Evolutionary conservation across 2,329 filamentous ascomycete species (phyloP), one percentile per base, ranked within the genome.

Genomic region (Amylocarpus encephaloides): DNA sequence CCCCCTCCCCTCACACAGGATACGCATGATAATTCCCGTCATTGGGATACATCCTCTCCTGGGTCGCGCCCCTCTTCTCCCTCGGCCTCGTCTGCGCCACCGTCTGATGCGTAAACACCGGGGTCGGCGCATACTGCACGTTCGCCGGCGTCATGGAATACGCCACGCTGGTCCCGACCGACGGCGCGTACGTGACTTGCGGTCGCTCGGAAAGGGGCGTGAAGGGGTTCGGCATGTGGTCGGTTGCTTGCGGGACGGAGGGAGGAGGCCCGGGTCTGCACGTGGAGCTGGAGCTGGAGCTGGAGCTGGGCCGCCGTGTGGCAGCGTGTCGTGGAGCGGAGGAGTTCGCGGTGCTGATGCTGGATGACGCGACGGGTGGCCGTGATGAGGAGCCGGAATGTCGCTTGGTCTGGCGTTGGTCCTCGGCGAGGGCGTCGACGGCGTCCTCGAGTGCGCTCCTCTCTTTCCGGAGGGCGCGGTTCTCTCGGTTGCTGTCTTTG

Each of bases 21-120:
- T 49, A 47, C 35, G 43, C 49, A 50, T 64, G 59, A 49, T 64
- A 64, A 19, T 51, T 58, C 38, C 62, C 62, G 56, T 64, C 62
- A 45, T 56, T 56, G 3, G 50, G 49, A 39, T 43, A 54, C 33
- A 42, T 11, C 29, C 45, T 16, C 38, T 48, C 46, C 2, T 46
- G 40, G 19, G 30, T 33, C 34, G 33, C 51, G 5, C 30, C 22
- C 16, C 39, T 35, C 42, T 48, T 35, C 18, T 43, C 22, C 22
- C 35, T 42, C 39, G 29, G 16, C 33, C 40, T 44, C 38, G 19
- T 10, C 18, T 40, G 30, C 26, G 49, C 33, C n/a, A 12, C 34
- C 15, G n/a, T 34, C 16, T 32, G 38, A 39, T 47, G 46, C n/a
- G 39, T 41, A 18, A 36, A 46, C 10, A 46, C 43, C 15, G 50